phyloP scores from a whole-genome alignment of 257 asterid species.

The Solanum appendiculatum region DNA sequence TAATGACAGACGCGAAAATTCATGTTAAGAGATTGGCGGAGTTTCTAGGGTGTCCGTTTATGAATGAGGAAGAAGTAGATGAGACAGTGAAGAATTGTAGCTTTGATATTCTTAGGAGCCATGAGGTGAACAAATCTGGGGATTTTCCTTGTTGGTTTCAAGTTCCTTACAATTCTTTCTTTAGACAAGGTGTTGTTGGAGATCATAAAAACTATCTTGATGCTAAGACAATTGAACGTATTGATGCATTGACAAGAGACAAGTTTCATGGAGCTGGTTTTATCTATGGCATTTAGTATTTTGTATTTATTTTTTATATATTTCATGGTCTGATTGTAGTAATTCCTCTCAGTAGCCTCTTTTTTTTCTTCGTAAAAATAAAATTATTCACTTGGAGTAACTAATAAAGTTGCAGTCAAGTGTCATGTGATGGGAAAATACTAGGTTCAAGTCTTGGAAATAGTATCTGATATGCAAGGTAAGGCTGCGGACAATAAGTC shows the following conservation, averaged over 20 bases:
- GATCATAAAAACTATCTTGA: not conserved
- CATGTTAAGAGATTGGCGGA: not conserved
- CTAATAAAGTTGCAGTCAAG: not conserved
- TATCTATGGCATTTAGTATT: not conserved
- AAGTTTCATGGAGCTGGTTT: not conserved
- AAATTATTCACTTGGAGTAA: not conserved
- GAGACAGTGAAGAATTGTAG: slow-evolving; percentile 1
- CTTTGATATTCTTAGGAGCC: not conserved
- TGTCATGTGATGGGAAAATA: not conserved
- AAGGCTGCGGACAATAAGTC: too few species aligned
- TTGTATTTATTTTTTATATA: not conserved
- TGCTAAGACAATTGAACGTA: not conserved
- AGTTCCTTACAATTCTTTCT: not conserved
- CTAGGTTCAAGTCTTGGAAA: too few species aligned
- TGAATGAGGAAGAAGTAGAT: not conserved
- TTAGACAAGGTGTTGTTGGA: not conserved
- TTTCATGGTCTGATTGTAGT: not conserved
- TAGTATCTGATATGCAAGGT: not conserved
- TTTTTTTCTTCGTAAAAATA: not conserved
- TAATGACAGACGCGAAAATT: not conserved
- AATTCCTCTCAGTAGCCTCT: not conserved
- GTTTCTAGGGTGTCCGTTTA: slow-evolving; percentile 1
- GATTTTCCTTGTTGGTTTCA: not conserved
- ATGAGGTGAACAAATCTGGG: not conserved
- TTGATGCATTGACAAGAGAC: not conserved